phyloP scores from a whole-genome alignment of 225 moss, liverwort and hornwort genomes.

The Bryum argenteum region DNA sequence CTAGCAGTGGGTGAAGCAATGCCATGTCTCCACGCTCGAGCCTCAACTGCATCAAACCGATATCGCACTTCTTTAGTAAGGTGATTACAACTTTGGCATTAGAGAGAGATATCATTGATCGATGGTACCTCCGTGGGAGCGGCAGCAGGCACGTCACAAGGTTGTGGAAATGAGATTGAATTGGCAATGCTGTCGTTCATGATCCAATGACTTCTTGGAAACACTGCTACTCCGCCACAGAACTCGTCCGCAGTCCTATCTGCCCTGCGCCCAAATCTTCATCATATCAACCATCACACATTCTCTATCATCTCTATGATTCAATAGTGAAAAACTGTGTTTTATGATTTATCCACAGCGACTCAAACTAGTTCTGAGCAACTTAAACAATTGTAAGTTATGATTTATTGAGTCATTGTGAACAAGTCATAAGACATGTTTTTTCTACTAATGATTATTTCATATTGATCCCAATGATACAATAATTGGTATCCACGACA shows the following conservation, averaged over 20 bases:
- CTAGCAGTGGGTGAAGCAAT: slow-evolving; percentile 63
- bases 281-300: background rate
- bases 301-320: too few species aligned
- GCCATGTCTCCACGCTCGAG: slow-evolving; percentile 63
- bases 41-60: slow-evolving; percentile 50
- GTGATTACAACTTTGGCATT: background rate
- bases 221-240: slow-evolving; percentile 60
- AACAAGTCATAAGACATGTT: too few species aligned
- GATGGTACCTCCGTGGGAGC: slow-evolving; percentile 43
- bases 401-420: too few species aligned
- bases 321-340: too few species aligned
- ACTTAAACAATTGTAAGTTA: too few species aligned
- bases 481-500: too few species aligned
- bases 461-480: too few species aligned
- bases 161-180: slow-evolving; percentile 32
- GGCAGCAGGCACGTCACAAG: slow-evolving; percentile 52
- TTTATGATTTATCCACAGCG: too few species aligned
- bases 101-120: background rate
- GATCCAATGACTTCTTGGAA: slow-evolving; percentile 66
- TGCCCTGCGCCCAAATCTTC: slow-evolving; percentile 44
- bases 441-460: too few species aligned
- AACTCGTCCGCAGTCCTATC: slow-evolving; percentile 31
- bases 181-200: slow-evolving; percentile 33
- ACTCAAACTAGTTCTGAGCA: too few species aligned
- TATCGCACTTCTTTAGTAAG: background rate